Conservation (phyloP, 331 rosid genomes). For the Quercus phellos region DNA sequence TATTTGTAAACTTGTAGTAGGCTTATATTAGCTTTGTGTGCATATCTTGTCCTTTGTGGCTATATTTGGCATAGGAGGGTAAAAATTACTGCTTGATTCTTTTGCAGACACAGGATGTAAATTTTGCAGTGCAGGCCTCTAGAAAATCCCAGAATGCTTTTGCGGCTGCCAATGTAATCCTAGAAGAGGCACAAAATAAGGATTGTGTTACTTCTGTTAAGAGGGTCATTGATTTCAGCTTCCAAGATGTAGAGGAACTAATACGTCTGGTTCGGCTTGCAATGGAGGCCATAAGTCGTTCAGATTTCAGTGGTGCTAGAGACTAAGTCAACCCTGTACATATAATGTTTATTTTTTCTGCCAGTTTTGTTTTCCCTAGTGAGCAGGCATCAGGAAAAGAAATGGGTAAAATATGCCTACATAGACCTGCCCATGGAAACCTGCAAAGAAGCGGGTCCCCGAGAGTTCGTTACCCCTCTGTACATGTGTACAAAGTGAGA, state of each 20-base stretch:
- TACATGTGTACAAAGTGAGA: constrained; percentile 82
- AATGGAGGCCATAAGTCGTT: constrained; percentile 45
- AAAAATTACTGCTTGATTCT: constrained; percentile 2
- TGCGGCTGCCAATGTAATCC: constrained; percentile 31
- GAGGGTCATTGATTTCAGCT: constrained; percentile 70
- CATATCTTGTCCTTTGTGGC: not conserved
- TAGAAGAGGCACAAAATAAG: constrained; percentile 44
- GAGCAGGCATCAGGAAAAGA: constrained; percentile 35
- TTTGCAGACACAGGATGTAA: constrained; percentile 67
- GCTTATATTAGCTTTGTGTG: not conserved
- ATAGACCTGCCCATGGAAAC: constrained; percentile 30
- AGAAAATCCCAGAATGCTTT: constrained; percentile 58
- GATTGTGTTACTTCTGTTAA: constrained; percentile 49
- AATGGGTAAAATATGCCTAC: constrained; percentile 29
- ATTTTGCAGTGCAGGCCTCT: constrained; percentile 78
- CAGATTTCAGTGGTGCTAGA: constrained; percentile 52
- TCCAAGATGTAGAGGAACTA: constrained; percentile 74
- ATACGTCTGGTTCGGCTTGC: constrained; percentile 53
- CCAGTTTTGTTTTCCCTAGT: constrained; percentile 22
- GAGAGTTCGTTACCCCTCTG: constrained; percentile 37
- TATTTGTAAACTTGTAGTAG: not conserved
- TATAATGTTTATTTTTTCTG: constrained; percentile 23
- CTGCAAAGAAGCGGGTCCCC: constrained; percentile 33
- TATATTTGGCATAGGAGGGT: constrained; percentile 15
- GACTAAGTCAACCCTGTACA: constrained; percentile 55